These are phyloP conservation scores for Boletellus sp. DNA, from an alignment of 1,284 basidiomycete genomes.

Conservation along the genomic window DNA sequence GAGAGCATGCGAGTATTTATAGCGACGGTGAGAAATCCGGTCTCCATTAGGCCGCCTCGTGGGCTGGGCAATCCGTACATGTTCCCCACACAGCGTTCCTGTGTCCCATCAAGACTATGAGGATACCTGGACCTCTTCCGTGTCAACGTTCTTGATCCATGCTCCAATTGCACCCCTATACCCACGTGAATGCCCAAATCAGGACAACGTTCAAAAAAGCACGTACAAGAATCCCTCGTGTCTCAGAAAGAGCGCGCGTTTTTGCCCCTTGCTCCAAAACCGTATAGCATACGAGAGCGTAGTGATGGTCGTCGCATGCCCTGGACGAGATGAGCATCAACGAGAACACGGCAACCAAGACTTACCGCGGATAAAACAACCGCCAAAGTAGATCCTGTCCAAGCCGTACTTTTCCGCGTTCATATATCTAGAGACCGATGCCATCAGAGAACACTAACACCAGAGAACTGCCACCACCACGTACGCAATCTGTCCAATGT, in stretches of 20 bases:
- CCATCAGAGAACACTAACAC: slow-evolving; percentile 13
- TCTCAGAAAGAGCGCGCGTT: slow-evolving; percentile 92
- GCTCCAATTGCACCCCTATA: slow-evolving; percentile 85
- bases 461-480: slow-evolving; percentile 38
- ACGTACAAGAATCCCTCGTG: slow-evolving; percentile 98
- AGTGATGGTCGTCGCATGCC: slow-evolving; percentile 95
- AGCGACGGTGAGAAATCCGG: slow-evolving; percentile 16
- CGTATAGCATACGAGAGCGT: slow-evolving; percentile 98
- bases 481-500: slow-evolving; percentile 99
- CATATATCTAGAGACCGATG: slow-evolving; percentile 76
- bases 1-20: slow-evolving; percentile 27
- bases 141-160: slow-evolving; percentile 91
- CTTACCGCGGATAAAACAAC: slow-evolving; percentile 96
- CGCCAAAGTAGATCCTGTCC: slow-evolving; percentile 97
- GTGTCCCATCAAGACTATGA: slow-evolving; percentile 9
- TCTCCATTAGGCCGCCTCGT: slow-evolving; percentile 22
- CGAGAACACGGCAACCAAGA: slow-evolving; percentile 6
- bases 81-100: neutral
- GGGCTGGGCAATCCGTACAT: slow-evolving; percentile 1
- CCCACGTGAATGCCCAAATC: slow-evolving; percentile 7
- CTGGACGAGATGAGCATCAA: slow-evolving; percentile 38
- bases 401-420: slow-evolving; percentile 98
- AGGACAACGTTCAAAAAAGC: neutral
- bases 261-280: slow-evolving; percentile 99
- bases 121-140: slow-evolving; percentile 31